phyloP scores from a whole-genome alignment of 805 yeast genomes.

The Ogataea thermomethanolica region DNA sequence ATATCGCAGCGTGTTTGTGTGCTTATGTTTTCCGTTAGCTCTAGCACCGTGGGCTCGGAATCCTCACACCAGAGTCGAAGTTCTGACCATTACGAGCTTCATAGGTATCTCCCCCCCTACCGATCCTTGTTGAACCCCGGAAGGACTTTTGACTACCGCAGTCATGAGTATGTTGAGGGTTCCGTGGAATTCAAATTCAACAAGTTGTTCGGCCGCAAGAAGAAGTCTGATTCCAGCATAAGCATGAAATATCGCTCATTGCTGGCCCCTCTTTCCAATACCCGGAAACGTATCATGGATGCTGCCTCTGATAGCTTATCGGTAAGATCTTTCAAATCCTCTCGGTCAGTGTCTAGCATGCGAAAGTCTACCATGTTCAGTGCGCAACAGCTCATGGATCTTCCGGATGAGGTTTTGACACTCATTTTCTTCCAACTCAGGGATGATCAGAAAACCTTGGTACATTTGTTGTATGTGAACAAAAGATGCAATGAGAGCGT shows the following conservation, averaged over 20 bases:
- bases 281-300: slow-evolving; percentile 28
- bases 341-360: slow-evolving; percentile 18
- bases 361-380: slow-evolving; percentile 6
- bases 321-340: slow-evolving; percentile 35
- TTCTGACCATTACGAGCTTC: slow-evolving; percentile 17
- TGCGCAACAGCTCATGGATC: slow-evolving; percentile 17
- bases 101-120: slow-evolving; percentile 46
- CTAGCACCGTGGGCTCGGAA: slow-evolving; percentile 4
- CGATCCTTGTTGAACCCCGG: slow-evolving; percentile 49
- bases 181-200: slow-evolving; percentile 19
- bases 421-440: slow-evolving; percentile 34
- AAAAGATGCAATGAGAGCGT: slow-evolving; percentile 48
- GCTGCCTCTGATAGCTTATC: slow-evolving; percentile 45
- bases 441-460: slow-evolving; percentile 39
- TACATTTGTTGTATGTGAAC: slow-evolving; percentile 48
- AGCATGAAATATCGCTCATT: slow-evolving; percentile 49
- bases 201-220: slow-evolving; percentile 11
- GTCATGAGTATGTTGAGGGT: slow-evolving; percentile 37
- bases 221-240: slow-evolving; percentile 19
- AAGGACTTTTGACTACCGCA: slow-evolving; percentile 47
- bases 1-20: not conserved
- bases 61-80: not conserved
- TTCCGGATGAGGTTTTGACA: slow-evolving; percentile 45
- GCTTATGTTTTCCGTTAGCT: not conserved
- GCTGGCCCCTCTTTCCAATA: slow-evolving; percentile 33